These are phyloP conservation scores for Penicillium mononematosum DNA, from an alignment of 495 filamentous ascomycete genomes.

Conservation along the genomic window DNA sequence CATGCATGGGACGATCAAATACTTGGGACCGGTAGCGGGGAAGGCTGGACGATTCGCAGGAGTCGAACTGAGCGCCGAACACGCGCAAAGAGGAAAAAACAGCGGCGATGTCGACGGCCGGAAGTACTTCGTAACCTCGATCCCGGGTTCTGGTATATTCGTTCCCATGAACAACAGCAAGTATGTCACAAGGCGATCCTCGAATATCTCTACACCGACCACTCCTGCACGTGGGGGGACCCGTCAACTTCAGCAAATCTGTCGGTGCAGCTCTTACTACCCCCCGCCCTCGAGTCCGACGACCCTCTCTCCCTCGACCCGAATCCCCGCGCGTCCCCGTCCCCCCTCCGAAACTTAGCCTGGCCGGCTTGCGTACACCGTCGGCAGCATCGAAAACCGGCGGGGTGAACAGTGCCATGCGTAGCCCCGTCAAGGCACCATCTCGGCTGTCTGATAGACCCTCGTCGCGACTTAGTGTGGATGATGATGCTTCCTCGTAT, in stretches of 20 bases:
- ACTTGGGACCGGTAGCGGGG: constrained; percentile 80
- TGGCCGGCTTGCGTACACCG: constrained; percentile 53
- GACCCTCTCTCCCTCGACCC: constrained; percentile 76
- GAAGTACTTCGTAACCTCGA: constrained; percentile 76
- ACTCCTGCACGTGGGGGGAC: constrained; percentile 52
- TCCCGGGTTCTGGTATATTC: constrained; percentile 86
- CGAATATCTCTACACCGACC: constrained; percentile 66
- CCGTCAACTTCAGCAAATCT: constrained; percentile 75
- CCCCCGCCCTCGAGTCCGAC: constrained; percentile 55
- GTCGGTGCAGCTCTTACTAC: constrained; percentile 76
- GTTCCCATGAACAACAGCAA: constrained; percentile 82
- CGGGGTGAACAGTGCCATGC: constrained; percentile 30
- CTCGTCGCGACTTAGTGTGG: constrained; percentile 43
- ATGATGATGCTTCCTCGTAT: constrained; percentile 38
- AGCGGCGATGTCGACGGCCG: constrained; percentile 90
- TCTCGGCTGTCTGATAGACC: constrained; percentile 45
- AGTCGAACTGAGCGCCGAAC: constrained; percentile 85
- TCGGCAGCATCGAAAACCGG: constrained; percentile 36
- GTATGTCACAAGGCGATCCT: constrained; percentile 59
- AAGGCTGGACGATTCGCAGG: constrained; percentile 92
- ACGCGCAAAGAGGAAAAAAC: constrained; percentile 85
- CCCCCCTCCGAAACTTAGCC: constrained; percentile 51
- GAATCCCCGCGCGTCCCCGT: constrained; percentile 65
- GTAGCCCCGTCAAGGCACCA: constrained; percentile 45
- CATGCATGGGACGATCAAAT: constrained; percentile 89